Conservation (phyloP, 257 asterid genomes). For the Misopates orontium region DNA sequence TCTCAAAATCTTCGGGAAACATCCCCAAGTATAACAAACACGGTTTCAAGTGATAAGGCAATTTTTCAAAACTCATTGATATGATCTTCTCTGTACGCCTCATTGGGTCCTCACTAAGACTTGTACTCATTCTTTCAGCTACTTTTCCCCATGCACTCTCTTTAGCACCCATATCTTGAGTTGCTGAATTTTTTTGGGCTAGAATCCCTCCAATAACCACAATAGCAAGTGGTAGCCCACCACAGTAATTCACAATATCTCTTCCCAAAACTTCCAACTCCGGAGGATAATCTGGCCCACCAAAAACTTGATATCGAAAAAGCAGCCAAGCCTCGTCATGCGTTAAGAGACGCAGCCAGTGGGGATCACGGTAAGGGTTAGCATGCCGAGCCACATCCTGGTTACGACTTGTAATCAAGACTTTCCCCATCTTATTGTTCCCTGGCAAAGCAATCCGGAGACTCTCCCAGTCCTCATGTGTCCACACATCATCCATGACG, state of each 20-base stretch:
- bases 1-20: conserved; percentile 40
- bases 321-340: conserved; percentile 41
- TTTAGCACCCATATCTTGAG: conserved; percentile 19
- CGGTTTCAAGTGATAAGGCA: conserved; percentile 47
- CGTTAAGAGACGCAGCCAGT: conserved; percentile 34
- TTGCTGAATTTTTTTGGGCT: conserved; percentile 21
- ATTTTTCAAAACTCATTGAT: conserved; percentile 43
- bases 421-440: conserved; percentile 32
- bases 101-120: conserved; percentile 29
- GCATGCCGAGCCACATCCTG: conserved; percentile 33
- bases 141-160: conserved; percentile 41
- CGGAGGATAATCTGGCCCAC: conserved; percentile 31
- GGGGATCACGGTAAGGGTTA: conserved; percentile 38
- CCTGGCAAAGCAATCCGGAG: conserved; percentile 32
- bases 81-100: conserved; percentile 36
- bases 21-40: conserved; percentile 56
- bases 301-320: conserved; percentile 40
- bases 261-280: conserved; percentile 37
- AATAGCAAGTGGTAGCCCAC: conserved; percentile 59
- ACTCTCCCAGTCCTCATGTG: conserved; percentile 28
- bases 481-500: conserved; percentile 43
- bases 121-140: conserved; percentile 25
- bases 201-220: conserved; percentile 60
- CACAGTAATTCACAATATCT: conserved; percentile 38
- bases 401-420: conserved; percentile 43